Conservation (phyloP, 495 filamentous ascomycete species). For the Achaetomiella virescens region DNA sequence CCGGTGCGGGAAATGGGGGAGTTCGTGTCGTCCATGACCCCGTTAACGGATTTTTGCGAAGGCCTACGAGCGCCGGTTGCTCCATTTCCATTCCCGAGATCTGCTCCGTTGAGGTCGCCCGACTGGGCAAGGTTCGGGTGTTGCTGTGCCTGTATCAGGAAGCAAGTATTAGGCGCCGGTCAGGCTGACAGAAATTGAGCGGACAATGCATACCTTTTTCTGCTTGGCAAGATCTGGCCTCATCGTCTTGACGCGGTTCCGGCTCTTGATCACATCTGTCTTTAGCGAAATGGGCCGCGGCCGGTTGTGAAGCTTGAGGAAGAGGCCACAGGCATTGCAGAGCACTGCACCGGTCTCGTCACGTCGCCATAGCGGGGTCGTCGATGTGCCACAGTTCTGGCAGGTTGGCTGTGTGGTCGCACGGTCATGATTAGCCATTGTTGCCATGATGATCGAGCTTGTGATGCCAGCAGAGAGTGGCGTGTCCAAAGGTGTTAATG, state of each 20-base stretch:
- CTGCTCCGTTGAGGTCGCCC: conserved; percentile 56
- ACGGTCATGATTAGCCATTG: conserved; percentile 47
- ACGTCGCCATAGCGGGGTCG: conserved; percentile 92
- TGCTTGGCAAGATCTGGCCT: conserved; percentile 68
- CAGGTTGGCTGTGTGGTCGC: conserved; percentile 84
- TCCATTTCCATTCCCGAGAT: conserved; percentile 33
- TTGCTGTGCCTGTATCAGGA: conserved; percentile 14
- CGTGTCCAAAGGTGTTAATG: conserved; percentile 3
- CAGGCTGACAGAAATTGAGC: not conserved
- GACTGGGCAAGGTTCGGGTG: conserved; percentile 45
- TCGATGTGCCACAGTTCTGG: conserved; percentile 93
- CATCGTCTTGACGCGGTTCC: conserved; percentile 92
- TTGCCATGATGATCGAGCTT: conserved; percentile 28
- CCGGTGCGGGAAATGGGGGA: conserved; percentile 83
- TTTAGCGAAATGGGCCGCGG: conserved; percentile 93
- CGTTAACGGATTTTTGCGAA: conserved; percentile 66
- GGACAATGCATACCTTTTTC: conserved; percentile 62
- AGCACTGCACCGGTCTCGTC: conserved; percentile 96
- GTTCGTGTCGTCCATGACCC: conserved; percentile 69
- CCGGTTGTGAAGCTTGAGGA: conserved; percentile 91
- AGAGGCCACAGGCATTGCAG: conserved; percentile 96
- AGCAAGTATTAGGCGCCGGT: not conserved
- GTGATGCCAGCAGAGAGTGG: not conserved
- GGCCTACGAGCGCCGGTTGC: conserved; percentile 48
- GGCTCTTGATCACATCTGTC: conserved; percentile 99